Evolutionary conservation across 306 rosid genomes (phyloP).

Genomic region (Macrotyloma uniflorum): DNA sequence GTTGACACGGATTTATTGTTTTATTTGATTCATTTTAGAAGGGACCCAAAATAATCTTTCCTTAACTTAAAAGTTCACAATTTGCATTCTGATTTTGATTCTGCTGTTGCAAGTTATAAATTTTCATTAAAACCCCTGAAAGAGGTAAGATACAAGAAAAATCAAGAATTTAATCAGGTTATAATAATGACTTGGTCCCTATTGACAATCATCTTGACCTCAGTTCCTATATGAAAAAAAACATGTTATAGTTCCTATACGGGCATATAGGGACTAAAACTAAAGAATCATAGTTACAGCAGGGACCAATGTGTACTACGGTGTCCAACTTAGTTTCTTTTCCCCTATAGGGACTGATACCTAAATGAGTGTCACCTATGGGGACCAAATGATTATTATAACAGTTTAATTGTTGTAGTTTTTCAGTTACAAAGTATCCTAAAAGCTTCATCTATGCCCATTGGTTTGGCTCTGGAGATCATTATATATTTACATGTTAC

Average conservation of each 20-base stretch:
- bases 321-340: no score
- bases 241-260: background rate
- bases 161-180: background rate
- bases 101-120: background rate
- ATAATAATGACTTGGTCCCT: background rate
- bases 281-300: background rate
- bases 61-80: background rate
- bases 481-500: no score
- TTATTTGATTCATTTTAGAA: background rate
- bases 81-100: background rate
- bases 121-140: background rate
- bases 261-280: background rate
- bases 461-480: no score
- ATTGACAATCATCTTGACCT: background rate
- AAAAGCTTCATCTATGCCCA: no score
- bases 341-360: no score
- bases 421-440: no score
- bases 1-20: background rate
- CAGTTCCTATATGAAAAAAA: background rate
- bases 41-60: background rate
- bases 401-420: no score
- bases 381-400: no score
- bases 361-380: no score
- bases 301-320: background rate
- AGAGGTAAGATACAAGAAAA: no score